phyloP scores from a whole-genome alignment of 1,284 basidiomycete species.

The Ganoderma leucocontextum region DNA sequence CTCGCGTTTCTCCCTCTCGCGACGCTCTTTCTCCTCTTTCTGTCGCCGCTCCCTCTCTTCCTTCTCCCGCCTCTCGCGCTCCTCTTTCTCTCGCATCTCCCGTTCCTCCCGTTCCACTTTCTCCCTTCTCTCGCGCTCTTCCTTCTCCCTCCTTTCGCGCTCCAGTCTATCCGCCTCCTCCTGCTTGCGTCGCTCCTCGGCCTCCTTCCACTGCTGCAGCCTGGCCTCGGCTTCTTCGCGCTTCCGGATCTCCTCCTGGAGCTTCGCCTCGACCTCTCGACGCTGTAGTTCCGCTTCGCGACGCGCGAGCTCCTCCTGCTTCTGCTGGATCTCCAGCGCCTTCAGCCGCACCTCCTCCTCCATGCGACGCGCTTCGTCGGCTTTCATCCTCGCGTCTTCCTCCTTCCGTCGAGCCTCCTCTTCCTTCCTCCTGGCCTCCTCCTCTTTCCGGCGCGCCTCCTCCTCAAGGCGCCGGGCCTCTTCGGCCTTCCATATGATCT shows the following conservation, averaged over 20 bases:
- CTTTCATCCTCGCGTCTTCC: conserved; percentile 40
- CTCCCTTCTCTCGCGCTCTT: conserved; percentile 43
- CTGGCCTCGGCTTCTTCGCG: conserved; percentile 30
- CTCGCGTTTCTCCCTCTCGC: conserved; percentile 35
- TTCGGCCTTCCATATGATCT: conserved; percentile 32
- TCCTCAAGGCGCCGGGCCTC: conserved; percentile 32
- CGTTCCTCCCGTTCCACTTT: conserved; percentile 39
- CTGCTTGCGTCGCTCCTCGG: conserved; percentile 16
- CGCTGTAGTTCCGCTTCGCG: conserved; percentile 33
- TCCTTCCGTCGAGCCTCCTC: conserved; percentile 41
- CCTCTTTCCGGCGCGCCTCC: conserved; percentile 36
- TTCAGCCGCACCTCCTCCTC: conserved; percentile 39
- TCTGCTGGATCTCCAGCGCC: conserved; percentile 32
- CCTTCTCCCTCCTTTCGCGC: conserved; percentile 27
- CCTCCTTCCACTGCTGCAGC: conserved; percentile 33
- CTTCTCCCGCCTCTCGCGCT: conserved; percentile 27
- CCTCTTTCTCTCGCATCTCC: conserved; percentile 20
- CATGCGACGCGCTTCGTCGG: conserved; percentile 40
- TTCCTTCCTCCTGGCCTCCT: conserved; percentile 40
- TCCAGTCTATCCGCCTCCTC: conserved; percentile 27
- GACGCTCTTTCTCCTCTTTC: conserved; percentile 37
- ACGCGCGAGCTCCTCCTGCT: conserved; percentile 38
- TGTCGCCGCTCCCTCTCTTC: conserved; percentile 43
- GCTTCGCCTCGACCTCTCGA: conserved; percentile 32
- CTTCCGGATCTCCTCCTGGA: conserved; percentile 34